phyloP scores from a whole-genome alignment of 441 rosid genomes.

The Syzygium malaccense region DNA sequence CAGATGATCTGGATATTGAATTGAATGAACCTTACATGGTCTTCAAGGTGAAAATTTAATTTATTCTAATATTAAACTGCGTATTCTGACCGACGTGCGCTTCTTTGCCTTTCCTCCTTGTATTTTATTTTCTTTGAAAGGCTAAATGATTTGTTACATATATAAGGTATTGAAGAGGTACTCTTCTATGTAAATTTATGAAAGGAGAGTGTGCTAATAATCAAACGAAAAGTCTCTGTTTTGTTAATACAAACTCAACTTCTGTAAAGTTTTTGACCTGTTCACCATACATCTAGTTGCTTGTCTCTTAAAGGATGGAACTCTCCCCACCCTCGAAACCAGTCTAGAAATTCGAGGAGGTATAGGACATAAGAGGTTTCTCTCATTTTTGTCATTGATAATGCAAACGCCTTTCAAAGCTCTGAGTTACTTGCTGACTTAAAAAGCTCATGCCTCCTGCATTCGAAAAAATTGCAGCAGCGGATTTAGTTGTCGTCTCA shows the following conservation, averaged over 20 bases:
- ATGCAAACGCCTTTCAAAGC: neutral
- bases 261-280: neutral
- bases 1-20: constrained; percentile 78
- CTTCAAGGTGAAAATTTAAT: constrained; percentile 57
- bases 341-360: neutral
- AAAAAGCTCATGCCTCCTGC: neutral
- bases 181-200: neutral
- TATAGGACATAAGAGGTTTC: neutral
- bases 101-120: neutral
- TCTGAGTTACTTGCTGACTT: neutral
- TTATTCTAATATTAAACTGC: neutral
- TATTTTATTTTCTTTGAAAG: neutral
- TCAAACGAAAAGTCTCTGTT: neutral
- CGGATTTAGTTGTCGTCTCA: neutral
- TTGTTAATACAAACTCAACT: neutral
- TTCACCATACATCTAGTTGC: neutral
- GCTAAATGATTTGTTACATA: neutral
- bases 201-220: neutral
- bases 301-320: neutral
- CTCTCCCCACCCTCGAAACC: neutral
- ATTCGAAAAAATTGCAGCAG: neutral
- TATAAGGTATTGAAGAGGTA: neutral
- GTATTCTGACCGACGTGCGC: neutral
- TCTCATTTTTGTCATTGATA: neutral
- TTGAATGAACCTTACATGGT: constrained; percentile 83